Conservation (phyloP, 1,284 basidiomycete species). For the Vanrija pseudolonga region DNA sequence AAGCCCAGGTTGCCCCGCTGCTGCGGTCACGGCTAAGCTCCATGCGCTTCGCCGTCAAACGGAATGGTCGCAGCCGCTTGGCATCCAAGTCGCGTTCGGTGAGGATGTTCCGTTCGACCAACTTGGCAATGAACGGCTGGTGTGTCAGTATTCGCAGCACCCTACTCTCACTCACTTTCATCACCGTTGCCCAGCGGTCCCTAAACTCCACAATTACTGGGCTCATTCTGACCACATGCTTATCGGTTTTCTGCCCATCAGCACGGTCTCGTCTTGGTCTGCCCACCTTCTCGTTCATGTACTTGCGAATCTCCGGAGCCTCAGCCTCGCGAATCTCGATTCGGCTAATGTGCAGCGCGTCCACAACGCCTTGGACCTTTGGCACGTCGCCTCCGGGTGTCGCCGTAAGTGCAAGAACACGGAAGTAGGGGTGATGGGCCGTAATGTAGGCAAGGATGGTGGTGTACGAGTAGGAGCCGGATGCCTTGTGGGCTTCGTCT, state of each 20-base stretch:
- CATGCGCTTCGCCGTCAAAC: constrained; percentile 36
- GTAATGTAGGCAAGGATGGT: constrained; percentile 85
- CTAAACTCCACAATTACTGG: constrained; percentile 43
- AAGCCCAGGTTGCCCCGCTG: constrained; percentile 26
- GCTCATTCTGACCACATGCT: constrained; percentile 68
- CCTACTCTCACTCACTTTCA: constrained; percentile 59
- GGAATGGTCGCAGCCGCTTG: constrained; percentile 38
- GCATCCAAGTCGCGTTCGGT: constrained; percentile 39
- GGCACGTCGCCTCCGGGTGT: constrained; percentile 87
- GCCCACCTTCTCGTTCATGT: constrained; percentile 80
- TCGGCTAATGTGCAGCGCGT: constrained; percentile 90
- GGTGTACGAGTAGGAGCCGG: constrained; percentile 89
- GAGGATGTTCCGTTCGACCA: constrained; percentile 40
- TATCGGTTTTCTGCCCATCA: constrained; percentile 30
- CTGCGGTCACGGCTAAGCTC: constrained; percentile 29
- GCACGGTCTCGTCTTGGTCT: background rate
- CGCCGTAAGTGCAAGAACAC: constrained; percentile 88
- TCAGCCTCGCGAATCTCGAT: constrained; percentile 94
- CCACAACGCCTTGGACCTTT: constrained; percentile 85
- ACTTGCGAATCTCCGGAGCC: constrained; percentile 79
- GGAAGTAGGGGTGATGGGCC: constrained; percentile 89
- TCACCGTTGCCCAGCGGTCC: constrained; percentile 56
- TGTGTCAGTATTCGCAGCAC: background rate
- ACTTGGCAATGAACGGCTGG: constrained; percentile 40
- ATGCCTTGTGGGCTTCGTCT: constrained; percentile 96